Evolutionary conservation across 1,284 basidiomycete genomes (phyloP), one percentile per base, ranked within the genome.

Genomic region (Ceratobasidium sp.): DNA sequence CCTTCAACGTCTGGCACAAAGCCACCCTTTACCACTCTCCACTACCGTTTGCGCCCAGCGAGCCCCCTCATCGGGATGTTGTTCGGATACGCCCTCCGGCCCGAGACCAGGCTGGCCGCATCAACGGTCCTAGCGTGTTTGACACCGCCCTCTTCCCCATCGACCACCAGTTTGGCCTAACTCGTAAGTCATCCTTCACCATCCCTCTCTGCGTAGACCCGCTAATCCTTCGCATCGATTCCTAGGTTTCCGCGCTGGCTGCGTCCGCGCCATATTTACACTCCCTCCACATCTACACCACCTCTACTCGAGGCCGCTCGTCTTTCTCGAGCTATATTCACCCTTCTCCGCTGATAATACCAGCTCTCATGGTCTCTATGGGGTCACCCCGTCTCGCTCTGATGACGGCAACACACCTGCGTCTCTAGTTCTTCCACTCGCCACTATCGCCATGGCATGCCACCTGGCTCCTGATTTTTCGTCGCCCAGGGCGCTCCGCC

Each of bases 1-100:
- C 7, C 58, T 75, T 75, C 28, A 18, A 40, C 23, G 26, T 75
- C 44, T 75, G 71, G 71, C 71, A 75, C 58, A 63, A 63, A 23
- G 71, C 60, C 49, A 40, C n/a, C 3, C 44, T 75, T 42, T 1
- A 53, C 28, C 71, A 75, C 71, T 46, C 13, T 18, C 71, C 44
- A 13, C 44, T 75, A 0, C 60, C 58, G n/a, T 63, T 63, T n/a
- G 58, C 71, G 23, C 71, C 23, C 10, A 39, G 13, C n/a, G 60
- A 51, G 12, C 60, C 60, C 4, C 40, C 15, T 18, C 71, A 63
- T 40, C 60, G 60, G 26, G 60, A 75, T 75, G 60, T 75, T 10
- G 28, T 75, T 51, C 60, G 60, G 1, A 58, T 39, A 12, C 58
- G 39, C 44, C 71, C 71, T 12, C 42, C 15, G 1, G 44, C 26